phyloP scores from a whole-genome alignment of 805 yeast genomes.

The Candida coquimbonensis region DNA sequence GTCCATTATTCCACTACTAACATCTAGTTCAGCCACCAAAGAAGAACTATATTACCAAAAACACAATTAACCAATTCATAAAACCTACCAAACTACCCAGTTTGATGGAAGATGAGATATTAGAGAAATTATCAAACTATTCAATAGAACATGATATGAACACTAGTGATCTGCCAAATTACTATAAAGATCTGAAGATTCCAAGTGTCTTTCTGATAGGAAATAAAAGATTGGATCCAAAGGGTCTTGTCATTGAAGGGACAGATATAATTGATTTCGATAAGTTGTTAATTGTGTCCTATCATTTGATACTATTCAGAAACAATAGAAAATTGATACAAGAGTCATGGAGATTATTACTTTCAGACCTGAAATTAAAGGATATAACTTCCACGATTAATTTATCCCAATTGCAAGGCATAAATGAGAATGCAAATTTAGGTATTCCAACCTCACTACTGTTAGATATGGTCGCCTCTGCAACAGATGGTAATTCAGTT shows the following conservation, averaged over 20 bases:
- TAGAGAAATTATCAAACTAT: slow-evolving; percentile 35
- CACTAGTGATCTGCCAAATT: slow-evolving; percentile 22
- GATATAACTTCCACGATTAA: slow-evolving; percentile 23
- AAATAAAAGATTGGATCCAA: slow-evolving; percentile 16
- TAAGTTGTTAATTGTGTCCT: slow-evolving; percentile 33
- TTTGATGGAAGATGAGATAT: slow-evolving; percentile 37
- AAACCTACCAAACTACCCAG: slow-evolving; percentile 30
- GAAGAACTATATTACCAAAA: slow-evolving; percentile 17
- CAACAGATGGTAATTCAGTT: slow-evolving; percentile 30
- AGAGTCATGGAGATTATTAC: slow-evolving; percentile 35
- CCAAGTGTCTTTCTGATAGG: slow-evolving; percentile 25
- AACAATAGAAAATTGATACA: slow-evolving; percentile 31
- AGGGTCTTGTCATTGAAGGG: slow-evolving; percentile 31
- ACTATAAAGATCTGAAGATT: slow-evolving; percentile 25
- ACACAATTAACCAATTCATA: slow-evolving; percentile 23
- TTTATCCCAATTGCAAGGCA: slow-evolving; percentile 30
- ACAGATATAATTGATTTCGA: slow-evolving; percentile 43
- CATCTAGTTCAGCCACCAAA: slow-evolving; percentile 2
- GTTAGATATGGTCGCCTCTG: slow-evolving; percentile 40
- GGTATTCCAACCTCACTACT: slow-evolving; percentile 27
- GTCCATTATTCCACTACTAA: background rate
- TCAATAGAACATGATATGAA: slow-evolving; percentile 37
- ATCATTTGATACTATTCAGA: slow-evolving; percentile 33
- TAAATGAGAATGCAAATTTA: slow-evolving; percentile 26
- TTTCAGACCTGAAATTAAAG: slow-evolving; percentile 13